Evolutionary conservation across 495 filamentous ascomycete genomes (phyloP), one percentile per base, ranked within the genome.

Genomic region (Xylaria curta): DNA sequence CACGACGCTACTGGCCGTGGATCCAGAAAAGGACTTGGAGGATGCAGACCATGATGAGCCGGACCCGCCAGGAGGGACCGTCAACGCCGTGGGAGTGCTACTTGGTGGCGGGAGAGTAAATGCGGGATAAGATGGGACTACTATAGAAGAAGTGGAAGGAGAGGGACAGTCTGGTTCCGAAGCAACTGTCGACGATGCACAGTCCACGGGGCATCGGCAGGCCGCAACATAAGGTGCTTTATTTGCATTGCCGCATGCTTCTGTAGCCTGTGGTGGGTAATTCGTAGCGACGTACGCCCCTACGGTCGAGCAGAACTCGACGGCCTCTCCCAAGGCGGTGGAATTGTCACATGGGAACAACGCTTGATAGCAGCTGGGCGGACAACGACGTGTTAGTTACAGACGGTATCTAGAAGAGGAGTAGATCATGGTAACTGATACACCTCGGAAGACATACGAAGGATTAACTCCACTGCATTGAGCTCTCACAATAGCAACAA

Each of bases 181-280:
- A 28, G 42, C 56, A 36, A 40, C 31, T 15, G 67, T 62, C 13
- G 56, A 26, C 24, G 77, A 72, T 38, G 77, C 61, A n/a, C 77
- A 79, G 38, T 58, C 53, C 53, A 69, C 68, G 31, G 68, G 69
- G 26, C 77, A 79, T n/a, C 69, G 63, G 42, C 77, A 79, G 46
- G 77, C 77, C 31, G 69, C 76, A 7, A 77, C 70, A 12, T 79
- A 79, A 31, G 70, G 44, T 7, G 19, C 26, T 62, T 69, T 74
- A 49, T 75, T 74, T 12, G 64, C 65, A 68, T 69, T 79, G 8
- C 77, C 77, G 40, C 77, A 79, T 26, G 70, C 77, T 1, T 69
- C 61, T 21, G 77, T 79, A 44, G 77, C 77, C 51, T 58, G 68
- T 28, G 77, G 40, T 28, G 77, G 77, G 46, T 77, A 79, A 36